Conservation (phyloP, 371 early-diverging fungal genomes). For the Rhizopus delemar region DNA sequence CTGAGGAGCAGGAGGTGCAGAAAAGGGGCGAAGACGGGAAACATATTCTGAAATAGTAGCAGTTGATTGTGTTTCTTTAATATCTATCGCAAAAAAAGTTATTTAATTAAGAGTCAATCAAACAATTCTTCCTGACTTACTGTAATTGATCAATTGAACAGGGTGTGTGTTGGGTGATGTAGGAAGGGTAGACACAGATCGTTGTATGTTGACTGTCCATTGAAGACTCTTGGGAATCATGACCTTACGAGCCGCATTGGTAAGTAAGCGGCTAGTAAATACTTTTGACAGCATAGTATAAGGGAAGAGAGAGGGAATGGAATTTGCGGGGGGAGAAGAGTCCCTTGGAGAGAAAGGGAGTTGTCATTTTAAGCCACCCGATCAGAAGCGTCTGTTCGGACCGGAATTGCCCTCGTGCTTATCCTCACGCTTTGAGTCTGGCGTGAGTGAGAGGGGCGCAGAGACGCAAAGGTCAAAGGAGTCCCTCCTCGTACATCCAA, state of each 20-base stretch:
- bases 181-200: slow-evolving; percentile 19
- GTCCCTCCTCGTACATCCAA: slow-evolving; percentile 14
- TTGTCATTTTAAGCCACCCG: too few species aligned
- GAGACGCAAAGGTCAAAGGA: slow-evolving; percentile 5
- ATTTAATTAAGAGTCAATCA: not conserved
- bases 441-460: too few species aligned
- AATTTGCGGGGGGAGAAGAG: too few species aligned
- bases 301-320: not conserved
- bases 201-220: slow-evolving; percentile 8
- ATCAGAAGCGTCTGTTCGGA: too few species aligned
- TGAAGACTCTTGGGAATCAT: not conserved
- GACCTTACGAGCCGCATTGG: slow-evolving; percentile 6
- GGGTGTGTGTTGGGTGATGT: not conserved
- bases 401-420: too few species aligned
- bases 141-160: not conserved
- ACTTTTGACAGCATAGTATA: slow-evolving; percentile 18
- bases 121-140: slow-evolving; percentile 1
- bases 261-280: slow-evolving; percentile 15
- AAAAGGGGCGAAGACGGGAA: slow-evolving; percentile 43
- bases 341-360: too few species aligned
- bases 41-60: slow-evolving; percentile 36
- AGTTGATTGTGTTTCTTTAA: slow-evolving; percentile 18
- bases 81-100: slow-evolving; percentile 5
- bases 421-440: too few species aligned
- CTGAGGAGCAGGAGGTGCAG: slow-evolving; percentile 40